Base-by-base conservation (phyloP, 257 asterid species). In the Nicotiana undulata region DNA sequence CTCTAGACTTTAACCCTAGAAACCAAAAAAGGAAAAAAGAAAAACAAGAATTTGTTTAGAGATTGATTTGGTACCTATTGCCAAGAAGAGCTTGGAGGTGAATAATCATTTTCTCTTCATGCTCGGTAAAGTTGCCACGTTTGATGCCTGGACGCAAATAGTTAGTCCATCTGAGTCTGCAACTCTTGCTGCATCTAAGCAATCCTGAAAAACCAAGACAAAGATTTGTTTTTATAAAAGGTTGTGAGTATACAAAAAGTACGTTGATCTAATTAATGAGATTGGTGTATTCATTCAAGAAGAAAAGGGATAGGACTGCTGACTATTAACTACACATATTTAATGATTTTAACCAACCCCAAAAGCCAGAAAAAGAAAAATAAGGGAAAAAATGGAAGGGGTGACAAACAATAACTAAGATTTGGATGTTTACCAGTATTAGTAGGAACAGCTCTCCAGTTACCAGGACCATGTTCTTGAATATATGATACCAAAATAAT, bases 61-160 rank as follows among this genome's bases (percentile, higher is more conserved):
- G 60, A 15, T 55, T 11, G 56, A 56, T 56, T 55, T 56, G 28
- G 13, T 86, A 93, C 98, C 98, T 86, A 75, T 93, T 93, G 77
- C 98, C 98, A 56, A 93, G 97, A 81, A 93, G 96, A 12, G 92
- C 97, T 89, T 93, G 98, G 70, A 93, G 94, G 83, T 93, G 98
- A 86, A 90, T 85, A 72, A 93, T 93, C 91, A 88, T 91, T 85
- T 88, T 90, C 89, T 93, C 98, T 81, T 93, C 98, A 44, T 90
- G 90, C 18, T 88, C 90, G 37, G 91, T 87, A 82, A 93, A 92
- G 88, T 86, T 90, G 5, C 97, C 96, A 9, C 97, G 92, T 52
- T 88, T 93, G 85, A 93, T 93, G 11, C 97, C 98, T 31, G 98
- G 98, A 68, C 98, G 91, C 85, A 93, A 96, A 76, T 93, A 93